Conservation (phyloP, 1,284 basidiomycete species). For the Melampsora allii-populina region DNA sequence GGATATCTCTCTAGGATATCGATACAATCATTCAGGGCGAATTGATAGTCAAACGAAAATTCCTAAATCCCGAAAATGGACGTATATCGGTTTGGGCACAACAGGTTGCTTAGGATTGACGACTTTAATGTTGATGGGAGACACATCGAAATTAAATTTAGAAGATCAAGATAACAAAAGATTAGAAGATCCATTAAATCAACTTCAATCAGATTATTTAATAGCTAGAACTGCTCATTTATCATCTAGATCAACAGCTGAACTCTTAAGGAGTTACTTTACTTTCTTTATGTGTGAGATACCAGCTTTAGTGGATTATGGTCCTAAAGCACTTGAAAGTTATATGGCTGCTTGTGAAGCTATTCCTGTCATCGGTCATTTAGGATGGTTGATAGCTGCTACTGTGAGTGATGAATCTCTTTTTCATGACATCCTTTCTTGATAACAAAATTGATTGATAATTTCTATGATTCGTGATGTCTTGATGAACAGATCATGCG, state of each 20-base stretch:
- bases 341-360: conserved; percentile 11
- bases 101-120: too few species aligned
- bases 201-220: conserved; percentile 4
- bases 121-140: too few species aligned
- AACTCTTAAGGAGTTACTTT: conserved; percentile 22
- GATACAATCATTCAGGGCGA: too few species aligned
- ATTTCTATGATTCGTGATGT: neutral
- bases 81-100: too few species aligned
- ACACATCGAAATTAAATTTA: too few species aligned
- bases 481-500: conserved; percentile 9
- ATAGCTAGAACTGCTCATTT: conserved; percentile 1
- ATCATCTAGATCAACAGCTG: neutral
- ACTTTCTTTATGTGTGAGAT: conserved; percentile 31
- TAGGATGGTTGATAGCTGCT: conserved; percentile 16
- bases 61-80: too few species aligned
- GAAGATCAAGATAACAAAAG: too few species aligned
- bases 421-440: neutral
- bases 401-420: conserved; percentile 5
- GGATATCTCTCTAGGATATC: too few species aligned
- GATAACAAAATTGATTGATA: neutral
- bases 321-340: conserved; percentile 11
- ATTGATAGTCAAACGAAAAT: too few species aligned
- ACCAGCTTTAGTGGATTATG: conserved; percentile 23
- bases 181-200: conserved; percentile 6
- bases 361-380: conserved; percentile 17